These are phyloP conservation scores for Colletotrichum graminicola DNA, from an alignment of 2,329 filamentous ascomycete species.

Conservation along the genomic window DNA sequence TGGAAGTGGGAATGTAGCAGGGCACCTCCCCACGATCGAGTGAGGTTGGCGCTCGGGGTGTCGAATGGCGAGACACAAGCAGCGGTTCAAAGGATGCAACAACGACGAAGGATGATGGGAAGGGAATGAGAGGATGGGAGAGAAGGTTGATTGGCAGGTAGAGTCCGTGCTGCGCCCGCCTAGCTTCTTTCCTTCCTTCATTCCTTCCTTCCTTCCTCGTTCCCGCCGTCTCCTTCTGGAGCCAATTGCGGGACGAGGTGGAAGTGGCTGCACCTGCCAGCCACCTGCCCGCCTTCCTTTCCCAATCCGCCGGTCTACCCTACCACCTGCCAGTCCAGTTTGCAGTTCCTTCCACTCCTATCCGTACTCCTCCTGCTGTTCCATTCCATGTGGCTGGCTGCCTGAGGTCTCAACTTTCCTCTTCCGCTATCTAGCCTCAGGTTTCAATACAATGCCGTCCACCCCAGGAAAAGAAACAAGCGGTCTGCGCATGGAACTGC, in stretches of 20 bases:
- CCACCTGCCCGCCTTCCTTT: not conserved
- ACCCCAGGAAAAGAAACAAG: conserved; percentile 13
- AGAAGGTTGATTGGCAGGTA: not conserved
- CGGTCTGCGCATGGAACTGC: conserved; percentile 37
- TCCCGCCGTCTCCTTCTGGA: not conserved
- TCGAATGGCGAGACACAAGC: conserved; percentile 16
- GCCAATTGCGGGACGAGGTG: conserved; percentile 5
- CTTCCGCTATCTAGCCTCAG: not conserved
- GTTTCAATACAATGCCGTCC: not conserved
- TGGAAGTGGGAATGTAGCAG: not conserved
- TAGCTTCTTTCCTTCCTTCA: not conserved
- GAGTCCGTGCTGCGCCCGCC: not conserved
- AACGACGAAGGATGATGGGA: not conserved
- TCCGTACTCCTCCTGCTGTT: not conserved
- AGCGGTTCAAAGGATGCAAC: not conserved
- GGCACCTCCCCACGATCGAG: too few relatives aligned
- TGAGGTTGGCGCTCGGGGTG: not conserved
- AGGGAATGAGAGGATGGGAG: not conserved
- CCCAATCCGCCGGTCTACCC: too few relatives aligned
- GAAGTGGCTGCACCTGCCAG: not conserved
- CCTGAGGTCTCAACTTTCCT: not conserved
- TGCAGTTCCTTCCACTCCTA: not conserved
- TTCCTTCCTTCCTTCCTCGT: not conserved
- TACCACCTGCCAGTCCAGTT: not conserved
- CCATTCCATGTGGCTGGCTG: not conserved